A percentile compares a stretch with the other conserved stretches of the same genome.
These are phyloP conservation scores for Fusarium foetens DNA, from an alignment of 2,329 filamentous ascomycete species.

Conservation along the genomic window DNA sequence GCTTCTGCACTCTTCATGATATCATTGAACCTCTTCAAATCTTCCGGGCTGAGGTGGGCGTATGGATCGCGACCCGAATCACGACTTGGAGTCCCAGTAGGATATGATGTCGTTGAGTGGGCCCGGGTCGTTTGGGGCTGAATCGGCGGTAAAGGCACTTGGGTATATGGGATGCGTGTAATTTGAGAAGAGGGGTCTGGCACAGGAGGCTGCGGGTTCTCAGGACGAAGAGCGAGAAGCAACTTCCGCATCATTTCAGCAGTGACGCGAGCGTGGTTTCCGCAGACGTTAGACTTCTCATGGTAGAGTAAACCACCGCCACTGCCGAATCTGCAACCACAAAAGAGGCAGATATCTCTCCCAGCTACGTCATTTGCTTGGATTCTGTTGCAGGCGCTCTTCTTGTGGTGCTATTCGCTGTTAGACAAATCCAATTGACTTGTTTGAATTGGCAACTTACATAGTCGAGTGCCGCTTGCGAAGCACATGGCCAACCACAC, in stretches of 20 bases:
- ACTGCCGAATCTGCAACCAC: conserved; percentile 57
- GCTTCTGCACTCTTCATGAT: conserved; percentile 48
- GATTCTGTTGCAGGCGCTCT: conserved; percentile 40
- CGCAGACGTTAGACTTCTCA: conserved; percentile 57
- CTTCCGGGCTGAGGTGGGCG: conserved; percentile 52
- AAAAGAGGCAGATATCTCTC: conserved; percentile 56
- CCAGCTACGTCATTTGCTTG: conserved; percentile 25
- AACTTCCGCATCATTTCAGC: conserved; percentile 21
- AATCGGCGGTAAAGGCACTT: not conserved
- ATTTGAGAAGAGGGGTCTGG: not conserved
- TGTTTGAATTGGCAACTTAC: conserved; percentile 41
- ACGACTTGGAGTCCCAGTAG: conserved; percentile 30
- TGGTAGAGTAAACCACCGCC: conserved; percentile 58
- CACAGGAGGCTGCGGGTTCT: not conserved
- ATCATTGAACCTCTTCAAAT: conserved; percentile 40
- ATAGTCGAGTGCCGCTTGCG: conserved; percentile 43
- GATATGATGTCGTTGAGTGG: not conserved
- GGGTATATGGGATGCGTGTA: not conserved
- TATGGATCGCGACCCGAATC: conserved; percentile 58
- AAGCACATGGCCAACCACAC: conserved; percentile 52
- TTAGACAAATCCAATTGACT: conserved; percentile 16
- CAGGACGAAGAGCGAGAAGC: conserved; percentile 16
- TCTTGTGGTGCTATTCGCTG: conserved; percentile 44
- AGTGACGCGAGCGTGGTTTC: conserved; percentile 47
- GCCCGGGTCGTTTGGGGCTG: conserved; percentile 6